Evolutionary conservation across 1,284 basidiomycete species (phyloP), one percentile per base, ranked within the genome.

Genomic region (Cryptococcus sp.): DNA sequence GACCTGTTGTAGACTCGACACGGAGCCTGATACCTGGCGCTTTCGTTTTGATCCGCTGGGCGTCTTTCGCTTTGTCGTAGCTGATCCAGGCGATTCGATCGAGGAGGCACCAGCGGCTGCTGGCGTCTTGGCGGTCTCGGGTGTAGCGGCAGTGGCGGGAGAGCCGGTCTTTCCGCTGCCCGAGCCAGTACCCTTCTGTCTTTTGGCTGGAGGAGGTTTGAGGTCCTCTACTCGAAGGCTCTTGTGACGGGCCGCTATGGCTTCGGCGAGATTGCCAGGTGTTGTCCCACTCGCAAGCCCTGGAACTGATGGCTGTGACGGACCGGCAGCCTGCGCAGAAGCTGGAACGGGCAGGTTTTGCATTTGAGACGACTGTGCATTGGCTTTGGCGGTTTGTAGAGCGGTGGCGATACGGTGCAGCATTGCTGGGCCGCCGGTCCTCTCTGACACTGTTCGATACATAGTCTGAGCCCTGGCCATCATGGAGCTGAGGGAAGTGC

Each of bases 181-280:
- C 30, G 30, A 35, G 30, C 30, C 30, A 8, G 42, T 19, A n/a
- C n/a, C n/a, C 48, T 66, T 67, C 46, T 58, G 55, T 15, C 75
- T 65, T 56, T 73, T 74, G n/a, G 65, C 53, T 1, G 75, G 71
- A 16, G 75, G 75, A 11, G 68, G 73, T 50, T 74, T 77, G 52
- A 77, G 64, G 55, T 77, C 75, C 56, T 77, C 75, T 2, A 77
- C 68, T 19, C 73, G 66, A 2, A 77, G 57, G 3, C 70, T 64
- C 27, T 71, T 71, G 5, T 66, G 68, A 38, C 71, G 57, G 19
- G 64, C 61, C 5, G 66, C 51, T 3, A 66, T 67, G 10, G 66
- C 56, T 22, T 66, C 68, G 3, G 62, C 64, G 23, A 61, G 22
- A 42, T 54, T 55, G 17, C 52, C 49, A 10, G 63, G 54, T 13